A percentile compares a stretch with the other conserved stretches of the same genome.
Evolutionary conservation across 768 basidiomycete species (phyloP).

Genomic region (Cystobasidium onofrii): DNA sequence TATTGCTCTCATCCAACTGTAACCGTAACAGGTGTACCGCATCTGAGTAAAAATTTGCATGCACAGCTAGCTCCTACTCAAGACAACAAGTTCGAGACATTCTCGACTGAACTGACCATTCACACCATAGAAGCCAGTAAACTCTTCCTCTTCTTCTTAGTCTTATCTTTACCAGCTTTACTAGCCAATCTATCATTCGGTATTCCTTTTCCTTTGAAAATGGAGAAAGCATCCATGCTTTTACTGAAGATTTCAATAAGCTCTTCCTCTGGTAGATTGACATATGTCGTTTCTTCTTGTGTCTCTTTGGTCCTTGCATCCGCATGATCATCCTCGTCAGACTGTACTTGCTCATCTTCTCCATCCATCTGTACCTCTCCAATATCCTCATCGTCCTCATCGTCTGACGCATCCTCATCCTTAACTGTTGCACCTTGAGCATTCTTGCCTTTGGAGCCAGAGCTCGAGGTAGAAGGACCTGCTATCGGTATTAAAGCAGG

Average conservation of each 20-base stretch:
- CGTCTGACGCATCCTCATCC: not conserved
- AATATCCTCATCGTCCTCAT: not conserved
- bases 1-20: too few relatives aligned
- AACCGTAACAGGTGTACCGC: too few relatives aligned
- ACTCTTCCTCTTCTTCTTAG: not conserved
- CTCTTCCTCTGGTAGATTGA: not conserved
- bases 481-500: not conserved
- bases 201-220: not conserved
- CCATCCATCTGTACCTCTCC: not conserved
- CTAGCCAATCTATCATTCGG: not conserved
- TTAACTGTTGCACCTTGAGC: not conserved
- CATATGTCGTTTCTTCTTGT: not conserved
- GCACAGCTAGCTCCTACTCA: too few relatives aligned
- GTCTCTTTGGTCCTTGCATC: not conserved
- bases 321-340: not conserved
- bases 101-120: not conserved
- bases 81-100: too few relatives aligned
- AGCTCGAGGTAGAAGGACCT: not conserved
- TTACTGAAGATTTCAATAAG: slow-evolving; percentile 17
- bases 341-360: not conserved
- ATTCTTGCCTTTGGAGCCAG: not conserved
- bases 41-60: too few relatives aligned
- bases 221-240: not conserved
- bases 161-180: not conserved
- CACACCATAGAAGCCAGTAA: not conserved